These are phyloP conservation scores for Pestalotiopsis sp. DNA, from an alignment of 2,329 filamentous ascomycete species.

Conservation along the genomic window DNA sequence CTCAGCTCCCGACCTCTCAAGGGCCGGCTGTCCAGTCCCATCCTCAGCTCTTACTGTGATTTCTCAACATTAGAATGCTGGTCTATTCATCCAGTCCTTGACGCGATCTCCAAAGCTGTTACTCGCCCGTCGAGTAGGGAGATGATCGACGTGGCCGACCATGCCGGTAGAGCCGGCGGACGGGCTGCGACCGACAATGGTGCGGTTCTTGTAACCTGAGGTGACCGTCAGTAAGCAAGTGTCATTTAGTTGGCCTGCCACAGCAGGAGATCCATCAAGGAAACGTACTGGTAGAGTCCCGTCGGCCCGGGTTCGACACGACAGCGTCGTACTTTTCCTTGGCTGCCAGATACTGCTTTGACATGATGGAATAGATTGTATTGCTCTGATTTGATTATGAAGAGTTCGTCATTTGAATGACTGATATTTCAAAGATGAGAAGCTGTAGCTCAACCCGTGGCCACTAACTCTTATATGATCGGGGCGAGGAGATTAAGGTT, in stretches of 20 bases:
- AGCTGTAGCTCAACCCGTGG: background rate
- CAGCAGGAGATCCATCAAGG: too few relatives aligned
- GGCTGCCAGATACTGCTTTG: constrained; percentile 30
- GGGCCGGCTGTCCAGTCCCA: background rate
- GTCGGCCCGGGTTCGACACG: constrained; percentile 33
- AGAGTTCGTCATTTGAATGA: background rate
- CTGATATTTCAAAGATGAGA: background rate
- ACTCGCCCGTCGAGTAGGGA: constrained; percentile 29
- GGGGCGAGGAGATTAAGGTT: background rate
- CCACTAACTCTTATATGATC: background rate
- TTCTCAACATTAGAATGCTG: background rate
- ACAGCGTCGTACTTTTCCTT: constrained; percentile 38
- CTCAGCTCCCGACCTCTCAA: too few relatives aligned
- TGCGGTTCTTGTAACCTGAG: constrained; percentile 33
- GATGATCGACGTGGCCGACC: constrained; percentile 28
- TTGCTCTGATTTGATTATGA: background rate
- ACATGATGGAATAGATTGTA: constrained; percentile 24
- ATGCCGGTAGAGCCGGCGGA: constrained; percentile 30
- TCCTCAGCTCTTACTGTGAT: too few relatives aligned
- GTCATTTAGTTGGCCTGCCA: background rate
- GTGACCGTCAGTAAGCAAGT: constrained; percentile 7
- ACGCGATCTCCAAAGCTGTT: constrained; percentile 37
- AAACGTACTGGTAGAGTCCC: constrained; percentile 33
- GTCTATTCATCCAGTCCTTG: constrained; percentile 25
- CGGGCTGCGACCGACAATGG: constrained; percentile 27